Evolutionary conservation across 805 yeast genomes (phyloP), one percentile per base, ranked within the genome.

Genomic region (Spathaspora sp.): DNA sequence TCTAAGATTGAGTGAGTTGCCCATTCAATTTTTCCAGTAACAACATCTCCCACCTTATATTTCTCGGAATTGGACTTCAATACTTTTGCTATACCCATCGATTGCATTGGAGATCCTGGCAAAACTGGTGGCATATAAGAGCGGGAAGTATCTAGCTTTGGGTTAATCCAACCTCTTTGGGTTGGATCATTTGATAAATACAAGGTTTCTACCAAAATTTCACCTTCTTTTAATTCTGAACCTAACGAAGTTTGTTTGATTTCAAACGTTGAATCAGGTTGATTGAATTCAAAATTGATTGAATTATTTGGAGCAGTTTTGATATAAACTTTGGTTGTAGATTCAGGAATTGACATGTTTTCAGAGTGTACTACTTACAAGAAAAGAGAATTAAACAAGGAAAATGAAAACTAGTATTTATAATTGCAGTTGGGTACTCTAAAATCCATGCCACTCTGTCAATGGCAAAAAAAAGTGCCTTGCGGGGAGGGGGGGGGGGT

Each of bases 161-260:
- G 71, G 44, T 67, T 66, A 53, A 81, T 81, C 83, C 86, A 80
- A 46, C 73, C 73, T 63, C 83, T 80, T 59, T 81, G 85, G 16
- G 86, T 80, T 12, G 87, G 87, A 60, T 83, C 87, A 57, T 82
- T 79, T 20, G 86, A 80, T 9, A 82, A 54, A 53, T 72, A 76
- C 43, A 76, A 55, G 2, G 70, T 60, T 60, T 81, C 76, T n/a
- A 80, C 64, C 12, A 78, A 60, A 11, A 82, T 49, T 47, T 80
- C 75, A 46, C 72, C 76, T 1, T 68, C 72, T 40, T 65, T 57
- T 14, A 76, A 51, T 18, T 31, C 52, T 46, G 55, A n/a, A 48
- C 50, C 9, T 46, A 55, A 49, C n/a, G 47, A 35, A 7, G 19
- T 42, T 19, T 48, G 42, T 49, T 53, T 60, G 35, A 64, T 26